phyloP scores from a whole-genome alignment of 352 stramenopile genomes.

The Pythium vanterpoolii region DNA sequence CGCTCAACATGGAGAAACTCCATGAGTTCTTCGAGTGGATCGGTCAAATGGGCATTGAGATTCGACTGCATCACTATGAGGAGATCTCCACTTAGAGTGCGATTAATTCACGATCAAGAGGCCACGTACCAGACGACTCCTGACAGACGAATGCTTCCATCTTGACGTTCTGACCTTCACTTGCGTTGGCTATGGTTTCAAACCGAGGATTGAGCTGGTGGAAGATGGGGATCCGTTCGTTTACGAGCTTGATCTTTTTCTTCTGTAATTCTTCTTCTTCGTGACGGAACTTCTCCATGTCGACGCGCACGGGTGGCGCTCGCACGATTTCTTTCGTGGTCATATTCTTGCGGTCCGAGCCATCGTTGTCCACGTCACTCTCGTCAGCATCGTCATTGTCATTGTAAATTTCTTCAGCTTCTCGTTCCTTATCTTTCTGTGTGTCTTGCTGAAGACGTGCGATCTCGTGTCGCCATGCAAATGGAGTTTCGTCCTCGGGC shows the following conservation, averaged over 20 bases:
- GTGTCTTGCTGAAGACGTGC: constrained; percentile 9
- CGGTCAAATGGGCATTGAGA: constrained; percentile 73
- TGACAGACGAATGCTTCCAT: constrained; percentile 65
- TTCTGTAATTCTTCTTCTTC: constrained; percentile 43
- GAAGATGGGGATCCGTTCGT: constrained; percentile 60
- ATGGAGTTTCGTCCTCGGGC: constrained; percentile 20
- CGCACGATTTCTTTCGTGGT: constrained; percentile 40
- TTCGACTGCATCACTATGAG: constrained; percentile 58
- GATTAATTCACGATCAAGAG: neutral
- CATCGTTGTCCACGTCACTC: constrained; percentile 36
- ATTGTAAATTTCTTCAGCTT: neutral
- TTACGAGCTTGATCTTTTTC: constrained; percentile 53
- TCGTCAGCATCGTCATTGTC: constrained; percentile 18
- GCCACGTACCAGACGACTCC: constrained; percentile 62
- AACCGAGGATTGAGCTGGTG: constrained; percentile 76
- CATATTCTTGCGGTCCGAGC: constrained; percentile 40
- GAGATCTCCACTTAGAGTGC: neutral
- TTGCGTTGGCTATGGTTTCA: constrained; percentile 33
- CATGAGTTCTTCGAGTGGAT: constrained; percentile 75
- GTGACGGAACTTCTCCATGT: constrained; percentile 33
- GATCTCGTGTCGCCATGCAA: constrained; percentile 39
- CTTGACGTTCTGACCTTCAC: constrained; percentile 36
- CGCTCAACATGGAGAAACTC: constrained; percentile 74
- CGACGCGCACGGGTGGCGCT: constrained; percentile 28
- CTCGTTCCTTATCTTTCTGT: constrained; percentile 18